These are phyloP conservation scores for Thielaviopsis euricoi DNA, from an alignment of 2,329 filamentous ascomycete genomes.

Conservation along the genomic window DNA sequence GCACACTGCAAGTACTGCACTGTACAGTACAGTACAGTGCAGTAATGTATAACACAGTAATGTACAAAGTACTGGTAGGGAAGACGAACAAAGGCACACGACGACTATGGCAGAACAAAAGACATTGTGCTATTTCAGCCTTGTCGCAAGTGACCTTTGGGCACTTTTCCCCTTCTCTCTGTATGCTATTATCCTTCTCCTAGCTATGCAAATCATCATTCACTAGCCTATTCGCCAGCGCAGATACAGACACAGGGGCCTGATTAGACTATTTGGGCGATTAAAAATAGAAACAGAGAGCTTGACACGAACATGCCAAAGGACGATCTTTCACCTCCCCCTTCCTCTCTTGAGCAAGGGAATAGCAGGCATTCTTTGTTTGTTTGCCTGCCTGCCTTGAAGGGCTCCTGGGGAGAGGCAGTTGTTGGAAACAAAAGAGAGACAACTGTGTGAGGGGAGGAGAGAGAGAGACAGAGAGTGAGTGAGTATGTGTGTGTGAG, in stretches of 20 bases:
- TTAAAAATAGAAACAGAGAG: background rate
- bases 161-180: background rate
- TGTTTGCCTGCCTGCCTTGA: background rate
- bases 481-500: too few species aligned
- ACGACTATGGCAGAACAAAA: too few species aligned
- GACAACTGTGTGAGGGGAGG: too few species aligned
- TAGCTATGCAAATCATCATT: background rate
- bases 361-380: background rate
- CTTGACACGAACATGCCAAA: background rate
- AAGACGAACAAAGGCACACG: too few species aligned
- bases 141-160: background rate
- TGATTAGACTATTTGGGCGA: background rate
- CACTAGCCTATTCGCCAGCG: background rate
- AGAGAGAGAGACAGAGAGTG: too few species aligned
- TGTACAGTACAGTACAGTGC: background rate
- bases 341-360: background rate
- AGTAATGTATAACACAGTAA: too few species aligned
- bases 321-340: too few species aligned
- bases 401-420: background rate
- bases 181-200: background rate
- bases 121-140: background rate
- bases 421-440: background rate
- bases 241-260: background rate
- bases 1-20: background rate
- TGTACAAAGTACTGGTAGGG: too few species aligned